phyloP scores from a whole-genome alignment of 2,329 filamentous ascomycete genomes.

The Alternaria sp. region DNA sequence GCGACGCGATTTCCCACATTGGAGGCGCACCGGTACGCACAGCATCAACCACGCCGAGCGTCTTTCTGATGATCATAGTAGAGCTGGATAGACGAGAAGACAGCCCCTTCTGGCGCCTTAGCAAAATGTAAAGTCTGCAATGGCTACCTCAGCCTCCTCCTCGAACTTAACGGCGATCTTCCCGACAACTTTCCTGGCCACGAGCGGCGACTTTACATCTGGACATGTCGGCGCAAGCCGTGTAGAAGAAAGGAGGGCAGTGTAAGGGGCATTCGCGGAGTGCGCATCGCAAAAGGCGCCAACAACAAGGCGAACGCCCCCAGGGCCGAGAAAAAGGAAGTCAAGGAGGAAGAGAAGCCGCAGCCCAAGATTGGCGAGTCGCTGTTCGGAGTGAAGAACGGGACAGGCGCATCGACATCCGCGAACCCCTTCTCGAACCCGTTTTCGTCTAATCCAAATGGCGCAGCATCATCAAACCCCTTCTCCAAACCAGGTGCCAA shows the following conservation, averaged over 20 bases:
- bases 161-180: constrained; percentile 90
- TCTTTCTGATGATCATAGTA: constrained; percentile 14
- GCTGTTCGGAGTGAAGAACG: constrained; percentile 70
- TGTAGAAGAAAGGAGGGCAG: constrained; percentile 86
- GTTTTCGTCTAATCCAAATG: constrained; percentile 58
- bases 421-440: constrained; percentile 59
- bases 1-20: constrained; percentile 85
- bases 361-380: constrained; percentile 67
- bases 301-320: constrained; percentile 23
- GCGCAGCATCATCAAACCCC: constrained; percentile 58
- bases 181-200: constrained; percentile 86
- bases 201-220: constrained; percentile 86
- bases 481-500: constrained; percentile 54
- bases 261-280: constrained; percentile 75
- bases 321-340: constrained; percentile 27
- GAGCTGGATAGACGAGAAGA: constrained; percentile 82
- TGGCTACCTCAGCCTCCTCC: constrained; percentile 78
- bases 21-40: constrained; percentile 83
- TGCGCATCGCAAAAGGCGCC: constrained; percentile 59
- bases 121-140: constrained; percentile 90
- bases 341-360: constrained; percentile 39
- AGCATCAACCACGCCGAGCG: neutral
- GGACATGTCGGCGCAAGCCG: constrained; percentile 76
- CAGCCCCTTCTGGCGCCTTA: constrained; percentile 74
- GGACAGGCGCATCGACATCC: constrained; percentile 19